phyloP scores from a whole-genome alignment of 192 early-diverging fungal species.

The Coemansia javaensis region DNA sequence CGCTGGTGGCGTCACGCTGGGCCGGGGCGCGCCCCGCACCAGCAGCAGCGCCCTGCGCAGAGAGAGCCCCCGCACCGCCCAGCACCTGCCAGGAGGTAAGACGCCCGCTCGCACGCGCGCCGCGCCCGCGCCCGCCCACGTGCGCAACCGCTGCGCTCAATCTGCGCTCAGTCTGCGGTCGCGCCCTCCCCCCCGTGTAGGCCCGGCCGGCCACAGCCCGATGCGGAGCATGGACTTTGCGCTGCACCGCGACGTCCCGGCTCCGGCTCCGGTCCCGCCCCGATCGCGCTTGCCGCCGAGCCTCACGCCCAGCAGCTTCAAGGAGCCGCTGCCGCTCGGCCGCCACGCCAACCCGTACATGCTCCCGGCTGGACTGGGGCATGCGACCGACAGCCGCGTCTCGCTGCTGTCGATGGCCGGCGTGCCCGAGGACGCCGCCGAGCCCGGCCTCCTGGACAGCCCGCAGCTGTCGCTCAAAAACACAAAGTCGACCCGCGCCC shows the following conservation, averaged over 20 bases:
- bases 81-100: slow-evolving; percentile 16
- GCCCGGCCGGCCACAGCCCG: slow-evolving; percentile 4
- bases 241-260: slow-evolving; percentile 23
- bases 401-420: slow-evolving; percentile 42
- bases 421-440: slow-evolving; percentile 10
- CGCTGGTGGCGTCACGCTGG: background rate
- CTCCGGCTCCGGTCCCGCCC: slow-evolving; percentile 26
- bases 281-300: slow-evolving; percentile 41
- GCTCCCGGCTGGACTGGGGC: slow-evolving; percentile 7
- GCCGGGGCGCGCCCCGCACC: slow-evolving; percentile 8
- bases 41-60: slow-evolving; percentile 12
- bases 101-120: too few species aligned
- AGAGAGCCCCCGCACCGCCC: slow-evolving; percentile 23
- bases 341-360: slow-evolving; percentile 16
- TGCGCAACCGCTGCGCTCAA: background rate
- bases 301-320: slow-evolving; percentile 24
- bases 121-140: too few species aligned
- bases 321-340: slow-evolving; percentile 20
- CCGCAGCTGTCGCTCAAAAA: slow-evolving; percentile 23
- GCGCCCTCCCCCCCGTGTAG: slow-evolving; percentile 1
- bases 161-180: background rate
- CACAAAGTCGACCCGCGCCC: slow-evolving; percentile 30
- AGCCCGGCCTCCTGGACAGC: slow-evolving; percentile 4
- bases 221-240: slow-evolving; percentile 21
- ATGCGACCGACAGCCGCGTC: slow-evolving; percentile 31